Evolutionary conservation across 768 basidiomycete genomes (phyloP), one percentile per base, ranked within the genome.

Genomic region (Lactifluus volemus): DNA sequence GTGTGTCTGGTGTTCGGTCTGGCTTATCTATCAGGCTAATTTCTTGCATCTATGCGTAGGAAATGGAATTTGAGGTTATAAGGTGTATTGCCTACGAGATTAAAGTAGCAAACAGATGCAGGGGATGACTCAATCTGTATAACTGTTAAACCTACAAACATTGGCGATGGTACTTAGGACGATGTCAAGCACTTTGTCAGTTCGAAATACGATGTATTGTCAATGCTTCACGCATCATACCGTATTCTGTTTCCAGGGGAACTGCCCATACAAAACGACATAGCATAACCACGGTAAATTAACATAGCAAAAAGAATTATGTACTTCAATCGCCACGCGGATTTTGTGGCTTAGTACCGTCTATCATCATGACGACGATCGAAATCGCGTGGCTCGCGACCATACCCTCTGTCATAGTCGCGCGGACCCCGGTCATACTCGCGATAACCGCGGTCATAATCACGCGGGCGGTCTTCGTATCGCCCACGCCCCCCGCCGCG

Each of bases 401-500:
- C 73, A 42, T 70, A 65, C 60, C 74, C 74, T 36, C 75, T 63
- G 29, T 65, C 64, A 2, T 50, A 59, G 49, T 65, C 63, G 15
- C 64, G 64, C 17, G 57, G 56, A 21, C 70, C 61, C 5, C 63
- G 47, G 19, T 65, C 65, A 30, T 59, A 59, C 7, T 64, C 64
- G 17, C 64, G 53, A 42, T 72, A 70, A 21, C 74, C 76, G 45
- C 75, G 63, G 53, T 78, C 74, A 36, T 70, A 63, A 61, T 75
- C 74, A 15, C 76, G 71, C 5, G 63, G 63, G 44, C 60, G 59
- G 39, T 75, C 76, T 3, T 76, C 76, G 59, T 70, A 65, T 29
- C 81, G 74, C 38, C 71, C 68, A 54, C 73, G 69, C 49, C 79
- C 75, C 47, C 79, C 75, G 6, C 76, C 70, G n/a, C 83, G 75